Evolutionary conservation across 2,329 filamentous ascomycete genomes (phyloP).

Genomic region (Xylariaceae sp.): DNA sequence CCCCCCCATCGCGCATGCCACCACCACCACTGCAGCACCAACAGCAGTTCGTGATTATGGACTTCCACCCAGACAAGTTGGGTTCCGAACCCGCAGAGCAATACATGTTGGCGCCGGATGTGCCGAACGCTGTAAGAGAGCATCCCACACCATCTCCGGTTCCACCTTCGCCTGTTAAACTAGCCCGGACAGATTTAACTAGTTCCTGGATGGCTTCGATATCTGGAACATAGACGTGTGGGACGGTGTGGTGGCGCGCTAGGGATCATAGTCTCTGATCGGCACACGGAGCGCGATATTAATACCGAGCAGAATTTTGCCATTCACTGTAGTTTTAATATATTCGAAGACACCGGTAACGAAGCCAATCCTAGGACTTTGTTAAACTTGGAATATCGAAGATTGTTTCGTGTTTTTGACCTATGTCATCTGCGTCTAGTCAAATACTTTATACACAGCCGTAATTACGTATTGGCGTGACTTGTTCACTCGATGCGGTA

Average conservation of each 20-base stretch:
- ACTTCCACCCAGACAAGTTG: slow-evolving; percentile 17
- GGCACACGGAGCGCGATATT: too few relatives aligned
- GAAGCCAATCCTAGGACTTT: too few relatives aligned
- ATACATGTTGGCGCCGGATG: slow-evolving; percentile 24
- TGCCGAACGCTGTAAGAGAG: slow-evolving; percentile 23
- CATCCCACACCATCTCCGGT: too few relatives aligned
- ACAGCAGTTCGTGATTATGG: too few relatives aligned
- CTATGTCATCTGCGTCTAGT: too few relatives aligned
- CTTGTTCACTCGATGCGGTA: slow-evolving; percentile 23
- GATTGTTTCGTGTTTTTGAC: too few relatives aligned
- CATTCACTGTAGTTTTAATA: too few relatives aligned
- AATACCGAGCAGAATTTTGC: too few relatives aligned
- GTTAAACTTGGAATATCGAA: too few relatives aligned
- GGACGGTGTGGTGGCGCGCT: slow-evolving; percentile 17
- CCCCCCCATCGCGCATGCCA: too few relatives aligned
- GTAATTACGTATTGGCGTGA: slow-evolving; percentile 10
- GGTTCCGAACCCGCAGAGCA: slow-evolving; percentile 20
- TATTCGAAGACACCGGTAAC: too few relatives aligned
- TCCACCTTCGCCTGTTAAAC: not conserved
- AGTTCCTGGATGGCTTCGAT: slow-evolving; percentile 27
- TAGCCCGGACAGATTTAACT: slow-evolving; percentile 9
- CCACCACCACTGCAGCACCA: slow-evolving; percentile 14
- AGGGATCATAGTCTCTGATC: too few relatives aligned
- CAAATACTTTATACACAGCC: not conserved
- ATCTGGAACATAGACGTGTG: slow-evolving; percentile 31